These are phyloP conservation scores for Apiospora sp. DNA, from an alignment of 2,329 filamentous ascomycete genomes.

Conservation along the genomic window DNA sequence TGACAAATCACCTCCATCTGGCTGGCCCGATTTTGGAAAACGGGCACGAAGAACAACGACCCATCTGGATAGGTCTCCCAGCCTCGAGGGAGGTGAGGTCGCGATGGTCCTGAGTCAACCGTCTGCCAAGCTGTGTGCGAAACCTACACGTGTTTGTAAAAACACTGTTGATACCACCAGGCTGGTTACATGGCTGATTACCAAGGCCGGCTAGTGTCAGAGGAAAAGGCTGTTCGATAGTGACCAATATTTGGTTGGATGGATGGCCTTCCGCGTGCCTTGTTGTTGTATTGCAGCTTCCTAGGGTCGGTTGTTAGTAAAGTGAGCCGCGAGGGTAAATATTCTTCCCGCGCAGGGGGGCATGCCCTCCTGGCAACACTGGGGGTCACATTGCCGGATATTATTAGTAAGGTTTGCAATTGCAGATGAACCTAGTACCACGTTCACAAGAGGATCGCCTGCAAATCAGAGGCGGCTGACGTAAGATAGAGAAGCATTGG, in stretches of 20 bases:
- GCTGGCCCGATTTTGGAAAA: neutral
- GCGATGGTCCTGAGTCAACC: neutral
- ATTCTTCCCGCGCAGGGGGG: neutral
- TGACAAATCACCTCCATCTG: neutral
- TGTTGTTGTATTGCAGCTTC: neutral
- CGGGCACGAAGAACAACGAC: neutral
- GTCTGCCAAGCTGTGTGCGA: neutral
- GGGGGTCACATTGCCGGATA: conserved; percentile 6
- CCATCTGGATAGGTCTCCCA: neutral
- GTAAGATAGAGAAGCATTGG: conserved; percentile 8
- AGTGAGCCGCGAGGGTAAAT: neutral
- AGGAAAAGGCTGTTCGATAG: neutral
- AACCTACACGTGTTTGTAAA: neutral
- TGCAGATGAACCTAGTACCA: neutral
- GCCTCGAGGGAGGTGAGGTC: neutral
- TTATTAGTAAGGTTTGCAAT: conserved; percentile 14
- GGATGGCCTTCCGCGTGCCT: neutral
- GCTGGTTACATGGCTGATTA: neutral
- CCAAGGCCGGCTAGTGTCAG: conserved; percentile 11
- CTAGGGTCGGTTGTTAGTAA: neutral
- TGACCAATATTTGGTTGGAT: neutral
- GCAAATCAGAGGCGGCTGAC: conserved; percentile 12
- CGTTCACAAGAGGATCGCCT: neutral
- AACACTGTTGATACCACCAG: neutral
- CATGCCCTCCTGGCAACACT: neutral